Evolutionary conservation across 139 green algal genomes (phyloP).

Genomic region (Pleodorina starrii): DNA sequence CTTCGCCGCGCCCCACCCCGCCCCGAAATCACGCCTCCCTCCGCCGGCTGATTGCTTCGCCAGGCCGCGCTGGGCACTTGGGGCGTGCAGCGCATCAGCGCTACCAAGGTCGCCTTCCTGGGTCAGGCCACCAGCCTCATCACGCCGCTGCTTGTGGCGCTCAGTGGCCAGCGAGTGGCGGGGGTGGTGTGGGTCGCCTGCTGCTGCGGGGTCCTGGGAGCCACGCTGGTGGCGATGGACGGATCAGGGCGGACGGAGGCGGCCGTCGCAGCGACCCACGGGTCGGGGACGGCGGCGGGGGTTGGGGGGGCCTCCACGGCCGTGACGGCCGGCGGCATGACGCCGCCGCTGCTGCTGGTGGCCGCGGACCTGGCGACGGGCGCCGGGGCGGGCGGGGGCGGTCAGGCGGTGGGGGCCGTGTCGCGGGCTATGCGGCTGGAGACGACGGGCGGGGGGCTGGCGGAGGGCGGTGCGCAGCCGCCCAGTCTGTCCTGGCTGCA

Average conservation of each 20-base stretch:
- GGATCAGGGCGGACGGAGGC: background rate
- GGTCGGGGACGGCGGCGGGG: too few species aligned
- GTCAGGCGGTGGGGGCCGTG: background rate
- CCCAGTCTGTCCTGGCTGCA: background rate
- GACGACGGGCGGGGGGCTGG: background rate
- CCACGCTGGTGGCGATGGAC: conserved; percentile 25
- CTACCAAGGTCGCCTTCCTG: conserved; percentile 48
- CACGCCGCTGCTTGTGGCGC: conserved; percentile 39
- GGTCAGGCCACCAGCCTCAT: conserved; percentile 42
- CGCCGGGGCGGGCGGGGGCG: background rate
- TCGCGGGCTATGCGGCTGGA: conserved; percentile 22
- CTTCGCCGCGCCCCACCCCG: too few species aligned
- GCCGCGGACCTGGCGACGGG: background rate
- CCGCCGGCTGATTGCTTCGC: too few species aligned
- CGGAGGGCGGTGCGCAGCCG: background rate
- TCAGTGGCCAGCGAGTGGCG: conserved; percentile 23
- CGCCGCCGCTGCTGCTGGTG: background rate
- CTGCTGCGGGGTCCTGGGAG: background rate
- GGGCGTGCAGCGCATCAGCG: conserved; percentile 43
- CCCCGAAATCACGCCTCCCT: too few species aligned
- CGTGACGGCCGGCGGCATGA: background rate
- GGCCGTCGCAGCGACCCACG: background rate
- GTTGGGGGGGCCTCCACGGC: background rate
- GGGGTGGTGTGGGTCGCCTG: conserved; percentile 32
- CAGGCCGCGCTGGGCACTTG: conserved; percentile 38